Evolutionary conservation across 345 rosid species (phyloP).

Genomic region (Sisymbrium irio): DNA sequence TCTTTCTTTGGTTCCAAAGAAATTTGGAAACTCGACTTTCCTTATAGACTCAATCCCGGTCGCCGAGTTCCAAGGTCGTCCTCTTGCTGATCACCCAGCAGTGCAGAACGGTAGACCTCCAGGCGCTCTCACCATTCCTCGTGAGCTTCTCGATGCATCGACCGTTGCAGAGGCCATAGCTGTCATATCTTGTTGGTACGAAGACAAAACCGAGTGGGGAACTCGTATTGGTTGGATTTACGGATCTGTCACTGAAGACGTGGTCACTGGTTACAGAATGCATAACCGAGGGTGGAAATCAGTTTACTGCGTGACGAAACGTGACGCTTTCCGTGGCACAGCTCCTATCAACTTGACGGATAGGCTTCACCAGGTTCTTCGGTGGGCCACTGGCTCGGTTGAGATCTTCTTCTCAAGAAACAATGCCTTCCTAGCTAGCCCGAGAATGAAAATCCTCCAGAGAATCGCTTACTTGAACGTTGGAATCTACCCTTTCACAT

Average conservation of each 20-base stretch:
- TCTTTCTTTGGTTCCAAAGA: constrained; percentile 74
- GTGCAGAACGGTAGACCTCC: constrained; percentile 93
- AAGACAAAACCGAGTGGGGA: constrained; percentile 99
- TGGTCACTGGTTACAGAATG: constrained; percentile 97
- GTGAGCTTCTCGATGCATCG: constrained; percentile 92
- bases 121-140: constrained; percentile 89
- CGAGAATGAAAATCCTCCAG: constrained; percentile 86
- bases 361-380: constrained; percentile 91
- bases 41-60: constrained; percentile 91
- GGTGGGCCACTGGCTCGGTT: constrained; percentile 99
- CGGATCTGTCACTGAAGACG: constrained; percentile 97
- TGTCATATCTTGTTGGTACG: constrained; percentile 98
- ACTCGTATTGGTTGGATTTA: constrained; percentile 92
- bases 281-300: constrained; percentile 99
- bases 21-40: constrained; percentile 79
- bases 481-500: constrained; percentile 95
- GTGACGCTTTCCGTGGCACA: constrained; percentile 96
- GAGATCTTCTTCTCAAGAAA: constrained; percentile 96
- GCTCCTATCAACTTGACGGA: constrained; percentile 97
- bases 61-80: constrained; percentile 96
- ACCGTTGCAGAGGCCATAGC: constrained; percentile 98
- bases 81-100: constrained; percentile 95
- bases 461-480: constrained; percentile 90
- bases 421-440: constrained; percentile 84
- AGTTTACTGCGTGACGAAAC: constrained; percentile 92